Evolutionary conservation across 2,329 filamentous ascomycete species (phyloP).

Genomic region (Colletotrichum sp.): DNA sequence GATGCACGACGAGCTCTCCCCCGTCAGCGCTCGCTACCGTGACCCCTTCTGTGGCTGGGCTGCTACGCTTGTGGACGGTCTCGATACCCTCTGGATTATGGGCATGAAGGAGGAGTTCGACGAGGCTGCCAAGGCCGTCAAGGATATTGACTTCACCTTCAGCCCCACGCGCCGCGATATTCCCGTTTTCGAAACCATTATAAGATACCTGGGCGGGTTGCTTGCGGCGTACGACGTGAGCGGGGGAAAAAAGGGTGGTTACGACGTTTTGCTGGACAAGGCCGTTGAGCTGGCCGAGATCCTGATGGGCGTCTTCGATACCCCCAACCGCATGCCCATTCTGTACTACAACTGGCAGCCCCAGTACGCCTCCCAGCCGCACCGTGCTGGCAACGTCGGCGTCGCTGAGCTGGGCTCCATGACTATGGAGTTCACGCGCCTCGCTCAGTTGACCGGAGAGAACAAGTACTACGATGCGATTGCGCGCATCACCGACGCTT

Average conservation of each 20-base stretch:
- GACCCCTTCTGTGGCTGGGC: constrained; percentile 94
- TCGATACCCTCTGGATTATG: constrained; percentile 91
- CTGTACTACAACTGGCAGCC: constrained; percentile 82
- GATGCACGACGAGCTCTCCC: constrained; percentile 85
- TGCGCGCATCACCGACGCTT: constrained; percentile 81
- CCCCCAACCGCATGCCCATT: constrained; percentile 90
- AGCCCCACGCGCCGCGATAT: constrained; percentile 68
- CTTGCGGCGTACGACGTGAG: constrained; percentile 88
- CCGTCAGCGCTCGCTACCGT: constrained; percentile 68
- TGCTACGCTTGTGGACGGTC: constrained; percentile 81
- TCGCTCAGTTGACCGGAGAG: constrained; percentile 84
- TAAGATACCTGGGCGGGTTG: constrained; percentile 88
- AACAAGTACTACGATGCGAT: constrained; percentile 90
- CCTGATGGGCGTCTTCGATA: constrained; percentile 85
- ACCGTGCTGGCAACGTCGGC: constrained; percentile 63
- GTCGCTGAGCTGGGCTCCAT: constrained; percentile 80
- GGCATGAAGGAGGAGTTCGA: constrained; percentile 80
- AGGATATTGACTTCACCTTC: constrained; percentile 82
- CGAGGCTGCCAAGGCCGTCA: constrained; percentile 73
- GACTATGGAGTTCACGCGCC: constrained; percentile 85
- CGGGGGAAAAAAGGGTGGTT: constrained; percentile 58
- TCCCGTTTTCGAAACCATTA: constrained; percentile 91
- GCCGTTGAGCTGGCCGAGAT: constrained; percentile 81
- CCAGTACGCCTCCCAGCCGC: constrained; percentile 65
- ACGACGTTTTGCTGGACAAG: constrained; percentile 76